phyloP scores from a whole-genome alignment of 129 eudicot genomes.

The Smallanthus sonchifolius region DNA sequence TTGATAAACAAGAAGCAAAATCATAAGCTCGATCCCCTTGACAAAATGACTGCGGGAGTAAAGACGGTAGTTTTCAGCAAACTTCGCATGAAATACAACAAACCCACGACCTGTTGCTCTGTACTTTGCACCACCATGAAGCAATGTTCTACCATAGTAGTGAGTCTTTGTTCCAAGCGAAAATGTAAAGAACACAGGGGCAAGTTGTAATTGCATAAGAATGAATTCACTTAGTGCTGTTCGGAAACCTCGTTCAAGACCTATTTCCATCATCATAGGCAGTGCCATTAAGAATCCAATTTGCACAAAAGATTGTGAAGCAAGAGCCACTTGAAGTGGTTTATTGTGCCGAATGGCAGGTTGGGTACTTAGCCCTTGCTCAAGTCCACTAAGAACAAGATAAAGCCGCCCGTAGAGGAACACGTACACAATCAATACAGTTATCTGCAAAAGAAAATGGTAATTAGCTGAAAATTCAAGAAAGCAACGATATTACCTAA shows the following conservation, averaged over 20 bases:
- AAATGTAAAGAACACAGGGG: slow-evolving; percentile 80
- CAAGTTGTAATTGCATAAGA: slow-evolving; percentile 72
- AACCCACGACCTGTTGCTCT: slow-evolving; percentile 85
- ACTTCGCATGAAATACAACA: slow-evolving; percentile 85
- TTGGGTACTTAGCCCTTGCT: slow-evolving; percentile 47
- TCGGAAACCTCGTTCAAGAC: slow-evolving; percentile 76
- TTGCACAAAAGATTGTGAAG: slow-evolving; percentile 85
- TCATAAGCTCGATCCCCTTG: slow-evolving; percentile 83
- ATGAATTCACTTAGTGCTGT: slow-evolving; percentile 83
- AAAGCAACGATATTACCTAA: slow-evolving; percentile 12
- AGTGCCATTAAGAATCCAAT: slow-evolving; percentile 81
- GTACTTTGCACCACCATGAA: slow-evolving; percentile 88
- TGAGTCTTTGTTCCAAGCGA: slow-evolving; percentile 91
- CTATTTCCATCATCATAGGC: slow-evolving; percentile 96
- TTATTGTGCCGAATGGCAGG: slow-evolving; percentile 52
- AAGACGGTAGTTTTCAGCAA: slow-evolving; percentile 84
- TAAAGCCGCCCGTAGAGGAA: slow-evolving; percentile 87
- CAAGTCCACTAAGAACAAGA: slow-evolving; percentile 89
- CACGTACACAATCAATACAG: slow-evolving; percentile 80
- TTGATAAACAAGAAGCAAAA: slow-evolving; percentile 65
- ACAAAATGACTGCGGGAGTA: slow-evolving; percentile 91
- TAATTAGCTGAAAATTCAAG: not conserved
- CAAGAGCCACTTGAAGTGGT: slow-evolving; percentile 78
- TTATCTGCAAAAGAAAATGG: slow-evolving; percentile 52
- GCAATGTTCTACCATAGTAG: slow-evolving; percentile 80